Percentiles rank a stretch among this genome's conserved stretches.
Conservation (phyloP, 2,329 filamentous ascomycete species). For the Penicillium sp. region DNA sequence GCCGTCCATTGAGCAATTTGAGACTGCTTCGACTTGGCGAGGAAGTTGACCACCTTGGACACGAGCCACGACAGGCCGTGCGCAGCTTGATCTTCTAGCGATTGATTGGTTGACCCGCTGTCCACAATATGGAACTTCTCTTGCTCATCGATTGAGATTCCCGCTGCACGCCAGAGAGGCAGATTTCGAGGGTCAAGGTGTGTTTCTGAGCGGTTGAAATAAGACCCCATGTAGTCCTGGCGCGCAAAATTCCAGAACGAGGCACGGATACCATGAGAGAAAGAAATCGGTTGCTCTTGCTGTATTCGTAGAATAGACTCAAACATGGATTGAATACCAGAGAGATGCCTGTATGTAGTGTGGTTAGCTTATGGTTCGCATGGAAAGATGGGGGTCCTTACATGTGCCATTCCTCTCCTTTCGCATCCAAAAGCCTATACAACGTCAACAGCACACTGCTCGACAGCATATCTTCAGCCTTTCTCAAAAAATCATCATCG, state of each 20-base stretch:
- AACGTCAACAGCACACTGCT: slow-evolving; percentile 59
- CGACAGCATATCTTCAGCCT: slow-evolving; percentile 56
- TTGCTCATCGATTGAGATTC: slow-evolving; percentile 51
- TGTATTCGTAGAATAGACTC: slow-evolving; percentile 40
- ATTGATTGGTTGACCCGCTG: slow-evolving; percentile 34
- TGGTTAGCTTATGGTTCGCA: slow-evolving; percentile 5
- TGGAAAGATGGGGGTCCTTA: slow-evolving; percentile 17
- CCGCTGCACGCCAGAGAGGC: slow-evolving; percentile 57
- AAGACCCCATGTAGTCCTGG: slow-evolving; percentile 59
- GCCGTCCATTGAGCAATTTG: slow-evolving; percentile 34
- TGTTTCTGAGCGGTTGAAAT: slow-evolving; percentile 56
- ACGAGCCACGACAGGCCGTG: slow-evolving; percentile 61
- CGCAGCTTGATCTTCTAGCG: slow-evolving; percentile 56
- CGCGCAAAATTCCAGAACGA: slow-evolving; percentile 62
- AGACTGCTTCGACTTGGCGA: slow-evolving; percentile 54
- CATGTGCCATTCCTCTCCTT: slow-evolving; percentile 55
- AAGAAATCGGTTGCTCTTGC: slow-evolving; percentile 20
- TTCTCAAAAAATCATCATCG: slow-evolving; percentile 34
- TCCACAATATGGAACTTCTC: slow-evolving; percentile 40
- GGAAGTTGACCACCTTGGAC: slow-evolving; percentile 60
- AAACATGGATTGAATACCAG: slow-evolving; percentile 56
- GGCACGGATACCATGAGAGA: slow-evolving; percentile 51
- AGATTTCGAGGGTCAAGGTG: slow-evolving; percentile 56
- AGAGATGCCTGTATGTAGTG: slow-evolving; percentile 49
- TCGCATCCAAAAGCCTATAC: slow-evolving; percentile 60